These are phyloP conservation scores for Diplosphaera chodatii DNA, from an alignment of 139 green algal species.

Conservation along the genomic window DNA sequence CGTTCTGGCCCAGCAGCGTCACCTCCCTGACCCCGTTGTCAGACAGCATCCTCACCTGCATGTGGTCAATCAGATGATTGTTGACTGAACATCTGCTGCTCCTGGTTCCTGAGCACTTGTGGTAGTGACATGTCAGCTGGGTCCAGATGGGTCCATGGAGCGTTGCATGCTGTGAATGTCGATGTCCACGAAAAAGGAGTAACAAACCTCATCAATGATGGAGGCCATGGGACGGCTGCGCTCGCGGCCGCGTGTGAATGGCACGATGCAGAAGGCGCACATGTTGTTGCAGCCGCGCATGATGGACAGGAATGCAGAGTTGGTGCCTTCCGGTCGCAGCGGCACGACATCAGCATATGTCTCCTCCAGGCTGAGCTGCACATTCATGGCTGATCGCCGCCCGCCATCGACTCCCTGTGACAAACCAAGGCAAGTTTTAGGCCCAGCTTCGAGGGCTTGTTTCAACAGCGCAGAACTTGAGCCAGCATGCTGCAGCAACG, in stretches of 20 bases:
- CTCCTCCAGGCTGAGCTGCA: constrained; percentile 73
- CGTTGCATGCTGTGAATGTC: no score
- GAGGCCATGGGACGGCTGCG: constrained; percentile 54
- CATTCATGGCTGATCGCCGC: constrained; percentile 54
- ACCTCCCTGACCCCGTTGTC: constrained; percentile 71
- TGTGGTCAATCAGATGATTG: no score
- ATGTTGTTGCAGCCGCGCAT: constrained; percentile 93
- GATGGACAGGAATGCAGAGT: constrained; percentile 68
- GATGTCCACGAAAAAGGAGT: no score
- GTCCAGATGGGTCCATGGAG: no score
- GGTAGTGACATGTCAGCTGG: no score
- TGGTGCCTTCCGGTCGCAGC: constrained; percentile 34
- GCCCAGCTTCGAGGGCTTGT: no score
- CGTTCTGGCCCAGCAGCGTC: constrained; percentile 85
- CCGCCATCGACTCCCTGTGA: neutral
- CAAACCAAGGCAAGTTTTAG: no score
- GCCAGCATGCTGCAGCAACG: no score
- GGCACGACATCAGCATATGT: constrained; percentile 84
- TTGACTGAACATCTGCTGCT: no score
- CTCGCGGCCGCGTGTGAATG: constrained; percentile 75
- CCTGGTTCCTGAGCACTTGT: no score
- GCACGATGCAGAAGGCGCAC: constrained; percentile 89
- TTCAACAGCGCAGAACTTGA: no score
- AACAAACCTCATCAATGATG: constrained; percentile 74
- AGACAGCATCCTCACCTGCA: constrained; percentile 36